Evolutionary conservation across 768 basidiomycete species (phyloP), one percentile per base, ranked within the genome.

Genomic region (Hericium coralloides): DNA sequence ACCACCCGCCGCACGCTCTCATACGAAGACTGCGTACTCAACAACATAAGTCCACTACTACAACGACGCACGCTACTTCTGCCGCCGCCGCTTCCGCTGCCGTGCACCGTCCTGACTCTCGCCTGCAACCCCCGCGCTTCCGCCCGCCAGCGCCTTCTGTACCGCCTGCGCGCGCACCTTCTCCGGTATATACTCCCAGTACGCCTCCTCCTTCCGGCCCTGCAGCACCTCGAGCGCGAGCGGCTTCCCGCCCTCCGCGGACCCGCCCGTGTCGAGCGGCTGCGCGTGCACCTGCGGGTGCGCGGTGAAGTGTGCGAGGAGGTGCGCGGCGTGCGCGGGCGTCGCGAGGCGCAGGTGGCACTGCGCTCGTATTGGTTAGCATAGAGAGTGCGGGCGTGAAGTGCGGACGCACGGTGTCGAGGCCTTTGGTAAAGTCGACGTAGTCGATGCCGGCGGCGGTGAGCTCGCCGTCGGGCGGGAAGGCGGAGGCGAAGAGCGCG

Each of bases 141-240:
- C 17, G 18, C 22, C 23, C 15, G 18, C 49, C 18, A 54, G 17
- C 18, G 53, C 53, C 53, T 45, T 54, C 45, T 74, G 74, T 41
- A 88, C 79, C 0, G 89, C 88, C 61, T 81, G 77, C 50, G 71
- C 67, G 15, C 83, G 73, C 23, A 90, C 75, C 65, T 86, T 89
- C 64, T 85, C 82, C 0, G 90, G 90, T 0, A 92, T 82, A 58
- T 84, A 84, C 55, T 83, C 78, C 90, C 89, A 92, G 63, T 92
- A 92, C 38, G 92, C 55, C 57, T 78, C 80, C 62, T 90, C 89
- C 57, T 77, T 74, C 66, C 71, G 81, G 3, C 87, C 89, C 3
- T 68, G 64, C 0, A 92, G 81, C 15, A 83, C 47, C 64, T 89
- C 89, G 45, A 80, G 63, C 17, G 53, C 22, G 14, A 89, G 74